Evolutionary conservation across 83 land plant genomes (phyloP).

Genomic region (Thuja plicata): DNA sequence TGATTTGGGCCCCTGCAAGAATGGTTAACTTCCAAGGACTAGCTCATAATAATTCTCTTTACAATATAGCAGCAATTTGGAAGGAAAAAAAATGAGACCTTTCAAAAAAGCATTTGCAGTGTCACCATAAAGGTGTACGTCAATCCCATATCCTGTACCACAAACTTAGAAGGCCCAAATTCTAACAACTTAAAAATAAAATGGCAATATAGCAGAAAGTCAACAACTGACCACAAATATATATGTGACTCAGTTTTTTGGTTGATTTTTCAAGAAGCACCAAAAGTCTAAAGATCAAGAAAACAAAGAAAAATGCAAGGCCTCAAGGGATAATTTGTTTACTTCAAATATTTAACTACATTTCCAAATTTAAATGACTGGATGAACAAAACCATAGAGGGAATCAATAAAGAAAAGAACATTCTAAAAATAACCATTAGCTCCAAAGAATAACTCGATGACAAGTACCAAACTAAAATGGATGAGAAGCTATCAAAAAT

Average conservation of each 20-base stretch:
- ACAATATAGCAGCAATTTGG: neutral
- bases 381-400: neutral
- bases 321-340: neutral
- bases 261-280: neutral
- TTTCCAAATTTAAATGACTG: neutral
- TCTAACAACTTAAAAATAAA: neutral
- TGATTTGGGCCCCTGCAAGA: neutral
- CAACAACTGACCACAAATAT: neutral
- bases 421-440: neutral
- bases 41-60: neutral
- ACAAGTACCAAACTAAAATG: neutral
- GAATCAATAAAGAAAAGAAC: neutral
- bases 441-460: neutral
- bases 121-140: neutral
- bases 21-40: neutral
- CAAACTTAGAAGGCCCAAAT: neutral
- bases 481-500: neutral
- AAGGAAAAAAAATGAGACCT: neutral
- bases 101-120: neutral
- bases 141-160: neutral
- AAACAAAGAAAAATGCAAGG: neutral
- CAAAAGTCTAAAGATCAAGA: neutral
- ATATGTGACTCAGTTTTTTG: neutral
- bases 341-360: neutral
- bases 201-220: neutral